Conservation (phyloP, 495 filamentous ascomycete genomes). For the Annulohypoxylon nitens region DNA sequence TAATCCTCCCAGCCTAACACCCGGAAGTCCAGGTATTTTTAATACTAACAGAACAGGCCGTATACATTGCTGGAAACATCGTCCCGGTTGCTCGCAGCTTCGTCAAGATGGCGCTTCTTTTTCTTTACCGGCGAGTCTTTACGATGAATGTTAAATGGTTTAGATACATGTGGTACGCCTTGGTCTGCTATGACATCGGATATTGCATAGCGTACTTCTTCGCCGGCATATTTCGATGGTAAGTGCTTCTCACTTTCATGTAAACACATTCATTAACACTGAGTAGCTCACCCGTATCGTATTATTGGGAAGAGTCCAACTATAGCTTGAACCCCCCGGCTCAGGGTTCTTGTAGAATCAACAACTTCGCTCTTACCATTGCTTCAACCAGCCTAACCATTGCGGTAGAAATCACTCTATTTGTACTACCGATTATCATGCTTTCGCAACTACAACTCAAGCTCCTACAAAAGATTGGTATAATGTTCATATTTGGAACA, state of each 20-base stretch:
- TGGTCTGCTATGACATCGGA: not conserved
- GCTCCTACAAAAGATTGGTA: not conserved
- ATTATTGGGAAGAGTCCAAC: not conserved
- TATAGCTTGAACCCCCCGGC: not conserved
- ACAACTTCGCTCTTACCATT: not conserved
- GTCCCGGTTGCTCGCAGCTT: not conserved
- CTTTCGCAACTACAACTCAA: not conserved
- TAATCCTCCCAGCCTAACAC: not conserved
- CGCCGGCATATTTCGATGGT: not conserved
- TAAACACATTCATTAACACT: not conserved
- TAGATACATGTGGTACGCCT: not conserved
- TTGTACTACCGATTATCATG: not conserved
- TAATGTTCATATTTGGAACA: slow-evolving; percentile 1
- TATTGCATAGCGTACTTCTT: not conserved
- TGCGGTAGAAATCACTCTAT: not conserved
- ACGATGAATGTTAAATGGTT: not conserved
- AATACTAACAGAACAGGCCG: not conserved
- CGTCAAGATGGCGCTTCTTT: not conserved
- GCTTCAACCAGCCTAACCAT: not conserved
- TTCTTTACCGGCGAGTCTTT: not conserved
- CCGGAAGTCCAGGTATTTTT: not conserved
- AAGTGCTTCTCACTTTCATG: not conserved
- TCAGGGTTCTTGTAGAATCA: not conserved
- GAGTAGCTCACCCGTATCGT: not conserved
- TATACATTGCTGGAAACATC: not conserved